These are phyloP conservation scores for Cladosporium phlei DNA, from an alignment of 2,329 filamentous ascomycete species.

Conservation along the genomic window DNA sequence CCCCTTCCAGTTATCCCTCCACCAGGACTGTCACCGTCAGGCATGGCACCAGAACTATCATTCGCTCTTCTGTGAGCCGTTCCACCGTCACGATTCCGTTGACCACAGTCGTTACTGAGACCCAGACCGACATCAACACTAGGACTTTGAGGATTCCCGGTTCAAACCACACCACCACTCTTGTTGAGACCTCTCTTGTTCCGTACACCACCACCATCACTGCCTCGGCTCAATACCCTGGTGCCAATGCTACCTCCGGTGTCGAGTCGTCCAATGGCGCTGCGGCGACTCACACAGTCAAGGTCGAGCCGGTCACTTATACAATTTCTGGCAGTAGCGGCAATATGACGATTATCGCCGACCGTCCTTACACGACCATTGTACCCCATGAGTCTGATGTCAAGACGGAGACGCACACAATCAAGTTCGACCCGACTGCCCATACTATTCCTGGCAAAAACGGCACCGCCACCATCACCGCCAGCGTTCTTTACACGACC, in stretches of 20 bases:
- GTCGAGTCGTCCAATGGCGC: too few relatives aligned
- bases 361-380: too few relatives aligned
- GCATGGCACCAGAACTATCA: conserved; percentile 10
- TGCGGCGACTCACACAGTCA: too few relatives aligned
- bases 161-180: background rate
- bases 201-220: background rate
- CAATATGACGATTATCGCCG: too few relatives aligned
- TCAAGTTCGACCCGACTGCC: too few relatives aligned
- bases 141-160: background rate
- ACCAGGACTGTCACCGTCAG: background rate
- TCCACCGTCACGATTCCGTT: background rate
- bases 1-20: background rate
- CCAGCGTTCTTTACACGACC: too few relatives aligned
- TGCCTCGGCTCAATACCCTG: background rate
- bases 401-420: too few relatives aligned
- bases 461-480: too few relatives aligned
- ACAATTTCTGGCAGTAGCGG: too few relatives aligned
- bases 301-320: too few relatives aligned
- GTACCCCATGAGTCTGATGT: too few relatives aligned
- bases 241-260: background rate
- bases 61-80: background rate
- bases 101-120: background rate
- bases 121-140: background rate
- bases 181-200: background rate
- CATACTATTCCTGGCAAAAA: too few relatives aligned